These are phyloP conservation scores for Hamigera avellanea DNA, from an alignment of 495 filamentous ascomycete genomes.

Conservation along the genomic window DNA sequence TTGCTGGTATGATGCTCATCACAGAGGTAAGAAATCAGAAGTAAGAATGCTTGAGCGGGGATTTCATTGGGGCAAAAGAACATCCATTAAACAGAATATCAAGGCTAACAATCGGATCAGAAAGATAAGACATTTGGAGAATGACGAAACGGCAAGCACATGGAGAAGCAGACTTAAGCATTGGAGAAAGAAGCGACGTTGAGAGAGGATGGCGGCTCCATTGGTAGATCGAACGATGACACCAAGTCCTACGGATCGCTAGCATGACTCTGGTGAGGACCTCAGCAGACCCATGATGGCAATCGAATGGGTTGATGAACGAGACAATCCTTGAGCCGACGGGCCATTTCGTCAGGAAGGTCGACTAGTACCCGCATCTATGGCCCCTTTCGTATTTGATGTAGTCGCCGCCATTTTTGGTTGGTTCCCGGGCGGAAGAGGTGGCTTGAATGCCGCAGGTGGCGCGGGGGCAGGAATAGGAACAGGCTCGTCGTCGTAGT, in stretches of 20 bases:
- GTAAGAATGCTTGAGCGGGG: constrained; percentile 17
- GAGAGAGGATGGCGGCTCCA: no score
- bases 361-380: constrained; percentile 22
- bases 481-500: constrained; percentile 41
- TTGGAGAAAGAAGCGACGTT: background rate
- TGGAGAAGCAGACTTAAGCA: no score
- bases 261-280: no score
- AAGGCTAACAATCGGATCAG: background rate
- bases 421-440: constrained; percentile 18
- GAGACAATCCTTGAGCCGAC: background rate
- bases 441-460: constrained; percentile 21
- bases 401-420: constrained; percentile 12
- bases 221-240: constrained; percentile 1
- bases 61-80: constrained; percentile 17
- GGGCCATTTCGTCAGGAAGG: constrained; percentile 20
- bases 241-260: background rate
- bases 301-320: background rate
- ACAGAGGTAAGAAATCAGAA: no score
- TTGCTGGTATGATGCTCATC: constrained; percentile 11
- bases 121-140: no score
- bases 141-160: no score
- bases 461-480: constrained; percentile 23
- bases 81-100: constrained; percentile 5
- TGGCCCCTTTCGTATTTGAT: constrained; percentile 10
- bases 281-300: no score